Evolutionary conservation across 1,284 basidiomycete genomes (phyloP).

Genomic region (Marasmius tenuissimus): DNA sequence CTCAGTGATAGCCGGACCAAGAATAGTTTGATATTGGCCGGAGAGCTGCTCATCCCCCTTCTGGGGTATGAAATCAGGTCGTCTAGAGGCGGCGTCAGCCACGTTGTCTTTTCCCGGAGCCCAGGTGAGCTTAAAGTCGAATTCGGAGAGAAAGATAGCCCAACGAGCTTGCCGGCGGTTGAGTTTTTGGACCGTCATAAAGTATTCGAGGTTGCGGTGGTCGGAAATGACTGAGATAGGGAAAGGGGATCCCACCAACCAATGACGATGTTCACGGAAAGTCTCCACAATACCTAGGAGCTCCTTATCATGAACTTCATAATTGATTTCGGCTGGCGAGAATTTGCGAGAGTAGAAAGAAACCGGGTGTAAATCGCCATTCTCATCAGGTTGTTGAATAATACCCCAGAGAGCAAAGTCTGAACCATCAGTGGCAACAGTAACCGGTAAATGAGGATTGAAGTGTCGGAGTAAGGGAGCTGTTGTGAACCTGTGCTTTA

Average conservation of each 20-base stretch:
- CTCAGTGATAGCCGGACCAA: background rate
- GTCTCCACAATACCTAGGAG: constrained; percentile 34
- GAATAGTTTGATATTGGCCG: constrained; percentile 4
- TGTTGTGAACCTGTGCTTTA: constrained; percentile 32
- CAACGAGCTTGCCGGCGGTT: constrained; percentile 36
- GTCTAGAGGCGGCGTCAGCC: constrained; percentile 33
- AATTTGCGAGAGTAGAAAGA: constrained; percentile 32
- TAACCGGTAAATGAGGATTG: constrained; percentile 28
- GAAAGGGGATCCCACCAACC: constrained; percentile 24
- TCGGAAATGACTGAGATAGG: constrained; percentile 26
- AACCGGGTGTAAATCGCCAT: constrained; percentile 28
- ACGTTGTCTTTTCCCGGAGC: constrained; percentile 26
- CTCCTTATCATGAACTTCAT: constrained; percentile 17
- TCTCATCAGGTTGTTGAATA: constrained; percentile 24
- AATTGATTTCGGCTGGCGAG: constrained; percentile 31
- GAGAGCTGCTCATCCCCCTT: constrained; percentile 28
- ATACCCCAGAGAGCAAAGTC: constrained; percentile 34
- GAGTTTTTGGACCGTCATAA: constrained; percentile 22
- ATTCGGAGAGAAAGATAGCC: constrained; percentile 14
- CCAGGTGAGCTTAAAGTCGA: constrained; percentile 30
- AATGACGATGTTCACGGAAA: constrained; percentile 30
- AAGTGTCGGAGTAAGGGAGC: constrained; percentile 38
- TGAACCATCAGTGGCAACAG: constrained; percentile 34
- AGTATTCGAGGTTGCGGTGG: constrained; percentile 33
- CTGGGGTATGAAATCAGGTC: constrained; percentile 33